Percentiles rank a stretch among this genome's conserved stretches.
Conservation (phyloP, 2,329 filamentous ascomycete species). For the Cordyceps farinosa region DNA sequence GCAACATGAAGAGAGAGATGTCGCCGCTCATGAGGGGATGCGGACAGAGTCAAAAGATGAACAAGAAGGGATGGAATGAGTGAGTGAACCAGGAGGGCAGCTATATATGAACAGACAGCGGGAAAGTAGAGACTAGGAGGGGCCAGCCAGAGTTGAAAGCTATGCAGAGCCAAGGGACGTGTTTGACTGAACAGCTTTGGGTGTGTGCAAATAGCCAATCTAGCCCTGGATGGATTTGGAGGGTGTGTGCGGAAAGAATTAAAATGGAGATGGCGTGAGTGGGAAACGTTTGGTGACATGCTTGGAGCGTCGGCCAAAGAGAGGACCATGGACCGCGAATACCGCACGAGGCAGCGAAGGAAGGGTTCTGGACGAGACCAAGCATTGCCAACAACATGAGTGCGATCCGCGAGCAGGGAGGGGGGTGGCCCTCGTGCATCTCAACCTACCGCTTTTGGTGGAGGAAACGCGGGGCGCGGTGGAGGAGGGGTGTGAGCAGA, state of each 20-base stretch:
- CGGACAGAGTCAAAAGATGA: background rate
- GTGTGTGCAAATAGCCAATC: background rate
- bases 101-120: conserved; percentile 12
- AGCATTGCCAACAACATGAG: background rate
- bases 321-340: background rate
- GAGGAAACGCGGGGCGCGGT: background rate
- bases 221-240: background rate
- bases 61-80: background rate
- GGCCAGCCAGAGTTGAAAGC: background rate
- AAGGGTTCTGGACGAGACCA: background rate
- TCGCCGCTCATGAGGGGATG: conserved; percentile 3
- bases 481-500: conserved; percentile 3
- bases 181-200: background rate
- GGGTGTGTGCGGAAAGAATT: conserved; percentile 1
- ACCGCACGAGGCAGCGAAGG: background rate
- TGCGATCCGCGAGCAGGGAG: background rate
- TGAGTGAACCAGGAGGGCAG: conserved; percentile 4
- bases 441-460: background rate
- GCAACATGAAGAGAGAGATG: background rate
- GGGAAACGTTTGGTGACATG: background rate
- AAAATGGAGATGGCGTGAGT: background rate
- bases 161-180: background rate
- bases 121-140: background rate
- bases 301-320: background rate
- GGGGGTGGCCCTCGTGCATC: background rate